A percentile compares a stretch with the other conserved stretches of the same genome.
Evolutionary conservation across 2,329 filamentous ascomycete genomes (phyloP).

Genomic region (Berkeleyomyces basicola): DNA sequence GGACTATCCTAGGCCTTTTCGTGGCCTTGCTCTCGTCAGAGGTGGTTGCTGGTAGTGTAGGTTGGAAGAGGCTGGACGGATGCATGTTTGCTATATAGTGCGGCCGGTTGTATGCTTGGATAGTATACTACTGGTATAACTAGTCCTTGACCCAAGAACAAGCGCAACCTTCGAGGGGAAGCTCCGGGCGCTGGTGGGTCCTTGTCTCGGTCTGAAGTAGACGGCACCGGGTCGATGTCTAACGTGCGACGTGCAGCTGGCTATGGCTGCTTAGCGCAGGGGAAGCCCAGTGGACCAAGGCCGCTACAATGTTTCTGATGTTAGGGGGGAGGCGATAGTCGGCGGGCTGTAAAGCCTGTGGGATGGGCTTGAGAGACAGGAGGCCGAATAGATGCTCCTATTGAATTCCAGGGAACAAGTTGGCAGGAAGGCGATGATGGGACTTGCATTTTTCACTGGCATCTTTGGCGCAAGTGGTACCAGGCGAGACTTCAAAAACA

Average conservation of each 20-base stretch:
- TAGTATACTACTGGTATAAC: neutral
- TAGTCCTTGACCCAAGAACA: neutral
- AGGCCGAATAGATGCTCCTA: no score
- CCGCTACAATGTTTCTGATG: neutral
- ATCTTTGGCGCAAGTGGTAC: neutral
- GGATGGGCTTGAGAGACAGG: neutral
- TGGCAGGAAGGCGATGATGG: neutral
- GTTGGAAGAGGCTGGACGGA: neutral
- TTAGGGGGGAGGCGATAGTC: neutral
- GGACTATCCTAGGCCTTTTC: no score
- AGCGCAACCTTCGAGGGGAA: neutral
- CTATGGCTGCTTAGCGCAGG: neutral
- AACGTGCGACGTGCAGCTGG: neutral
- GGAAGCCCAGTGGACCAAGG: neutral
- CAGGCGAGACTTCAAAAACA: no score
- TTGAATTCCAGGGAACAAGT: no score
- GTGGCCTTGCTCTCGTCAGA: neutral
- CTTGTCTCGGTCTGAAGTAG: constrained; percentile 1
- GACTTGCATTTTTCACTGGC: neutral
- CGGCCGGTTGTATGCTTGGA: neutral
- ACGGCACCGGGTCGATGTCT: neutral
- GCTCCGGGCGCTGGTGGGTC: neutral
- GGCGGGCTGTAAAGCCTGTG: neutral
- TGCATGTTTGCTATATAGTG: neutral
- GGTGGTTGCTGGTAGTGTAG: neutral